A percentile compares a stretch with the other conserved stretches of the same genome.
Conservation (phyloP, 2,329 filamentous ascomycete species). For the Neonectria sp. region DNA sequence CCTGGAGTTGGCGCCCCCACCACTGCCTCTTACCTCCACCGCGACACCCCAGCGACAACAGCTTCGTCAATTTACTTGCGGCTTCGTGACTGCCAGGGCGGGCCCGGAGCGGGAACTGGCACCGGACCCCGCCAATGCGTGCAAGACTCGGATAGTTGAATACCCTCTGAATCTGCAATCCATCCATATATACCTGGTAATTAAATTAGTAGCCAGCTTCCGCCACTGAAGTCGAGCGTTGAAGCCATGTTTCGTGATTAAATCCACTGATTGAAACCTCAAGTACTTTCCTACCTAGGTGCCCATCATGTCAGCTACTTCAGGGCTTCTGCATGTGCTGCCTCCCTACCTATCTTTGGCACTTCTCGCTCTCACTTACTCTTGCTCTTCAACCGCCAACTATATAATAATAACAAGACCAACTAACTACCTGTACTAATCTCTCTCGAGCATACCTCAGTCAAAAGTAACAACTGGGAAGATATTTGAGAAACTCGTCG, state of each 20-base stretch:
- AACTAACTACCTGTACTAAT: too few relatives aligned
- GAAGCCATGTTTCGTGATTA: too few relatives aligned
- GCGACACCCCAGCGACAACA: conserved; percentile 4
- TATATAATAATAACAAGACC: too few relatives aligned
- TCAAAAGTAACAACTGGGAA: neutral
- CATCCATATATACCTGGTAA: neutral
- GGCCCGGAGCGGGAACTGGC: neutral
- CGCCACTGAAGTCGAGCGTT: neutral
- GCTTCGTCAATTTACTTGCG: conserved; percentile 10
- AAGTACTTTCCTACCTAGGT: too few relatives aligned
- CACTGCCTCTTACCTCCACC: neutral
- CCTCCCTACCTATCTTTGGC: too few relatives aligned
- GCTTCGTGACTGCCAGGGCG: conserved; percentile 3
- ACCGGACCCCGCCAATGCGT: conserved; percentile 25
- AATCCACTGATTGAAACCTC: too few relatives aligned
- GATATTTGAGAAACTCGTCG: neutral
- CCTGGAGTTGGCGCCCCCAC: conserved; percentile 10
- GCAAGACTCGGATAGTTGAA: conserved; percentile 22
- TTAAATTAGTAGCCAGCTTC: neutral
- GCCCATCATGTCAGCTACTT: too few relatives aligned
- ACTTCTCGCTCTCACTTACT: too few relatives aligned
- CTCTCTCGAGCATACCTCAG: too few relatives aligned
- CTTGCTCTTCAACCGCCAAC: neutral
- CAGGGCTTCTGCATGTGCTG: too few relatives aligned
- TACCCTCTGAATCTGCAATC: neutral